Evolutionary conservation across 148 eudicot genomes (phyloP).

Genomic region (Gaultheria prostrata): DNA sequence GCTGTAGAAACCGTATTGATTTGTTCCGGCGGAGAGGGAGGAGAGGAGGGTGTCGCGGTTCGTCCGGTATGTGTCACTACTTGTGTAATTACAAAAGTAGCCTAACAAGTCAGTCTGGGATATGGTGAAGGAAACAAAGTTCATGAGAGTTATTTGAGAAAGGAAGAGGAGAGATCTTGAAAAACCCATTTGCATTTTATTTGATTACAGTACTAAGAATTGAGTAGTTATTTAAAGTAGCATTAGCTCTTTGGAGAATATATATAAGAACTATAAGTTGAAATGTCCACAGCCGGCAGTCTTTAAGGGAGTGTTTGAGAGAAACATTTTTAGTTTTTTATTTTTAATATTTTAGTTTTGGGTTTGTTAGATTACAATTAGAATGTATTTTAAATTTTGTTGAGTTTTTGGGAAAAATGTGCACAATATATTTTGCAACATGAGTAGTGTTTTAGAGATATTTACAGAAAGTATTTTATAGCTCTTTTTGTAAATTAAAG

Average conservation of each 20-base stretch:
- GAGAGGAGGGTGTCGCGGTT: conserved; percentile 39
- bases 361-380: too few relatives aligned
- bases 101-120: not conserved
- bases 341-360: too few relatives aligned
- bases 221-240: not conserved
- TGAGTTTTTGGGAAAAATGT: too few relatives aligned
- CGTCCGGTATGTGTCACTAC: conserved; percentile 23
- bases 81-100: conserved; percentile 23
- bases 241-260: not conserved
- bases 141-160: not conserved
- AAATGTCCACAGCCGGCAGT: not conserved
- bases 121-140: not conserved
- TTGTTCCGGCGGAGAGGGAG: conserved; percentile 33
- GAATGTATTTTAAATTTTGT: too few relatives aligned
- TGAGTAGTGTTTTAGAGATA: too few relatives aligned
- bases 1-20: conserved; percentile 37
- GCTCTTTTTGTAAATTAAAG: too few relatives aligned
- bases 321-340: too few relatives aligned
- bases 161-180: not conserved
- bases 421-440: too few relatives aligned
- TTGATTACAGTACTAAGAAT: too few relatives aligned
- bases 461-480: too few relatives aligned
- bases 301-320: too few relatives aligned
- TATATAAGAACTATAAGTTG: not conserved
- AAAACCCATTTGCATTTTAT: not conserved